These are phyloP conservation scores for Erythrophleum fordii DNA, from an alignment of 306 rosid genomes.

Conservation along the genomic window DNA sequence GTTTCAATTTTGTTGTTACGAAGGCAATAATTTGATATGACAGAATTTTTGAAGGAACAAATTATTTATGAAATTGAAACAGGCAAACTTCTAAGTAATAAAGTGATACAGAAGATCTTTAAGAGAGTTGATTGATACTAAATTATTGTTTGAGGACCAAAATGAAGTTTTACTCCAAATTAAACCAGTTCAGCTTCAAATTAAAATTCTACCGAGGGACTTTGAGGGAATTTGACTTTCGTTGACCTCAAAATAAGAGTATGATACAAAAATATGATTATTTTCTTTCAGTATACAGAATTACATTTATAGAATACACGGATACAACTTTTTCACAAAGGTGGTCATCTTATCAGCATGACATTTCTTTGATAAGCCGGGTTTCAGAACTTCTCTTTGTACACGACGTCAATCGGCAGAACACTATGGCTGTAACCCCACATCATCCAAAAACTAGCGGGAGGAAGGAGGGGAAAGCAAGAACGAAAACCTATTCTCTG, in stretches of 20 bases:
- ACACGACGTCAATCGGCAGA: constrained; percentile 37
- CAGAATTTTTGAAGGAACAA: no score
- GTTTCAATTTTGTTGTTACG: no score
- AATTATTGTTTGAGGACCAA: not conserved
- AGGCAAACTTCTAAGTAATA: no score
- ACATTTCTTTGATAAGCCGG: constrained; percentile 30
- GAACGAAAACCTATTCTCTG: constrained; percentile 38
- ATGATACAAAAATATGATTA: constrained; percentile 15
- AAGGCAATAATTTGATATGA: no score
- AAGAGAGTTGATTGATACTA: not conserved
- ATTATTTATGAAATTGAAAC: no score
- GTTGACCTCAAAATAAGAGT: not conserved
- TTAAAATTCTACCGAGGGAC: no score
- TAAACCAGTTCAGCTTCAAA: not conserved
- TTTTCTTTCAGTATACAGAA: constrained; percentile 43
- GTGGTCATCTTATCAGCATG: constrained; percentile 36
- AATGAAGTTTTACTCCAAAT: not conserved
- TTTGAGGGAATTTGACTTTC: not conserved
- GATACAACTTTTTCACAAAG: constrained; percentile 41
- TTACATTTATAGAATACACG: constrained; percentile 46
- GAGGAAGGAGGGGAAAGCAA: constrained; percentile 27
- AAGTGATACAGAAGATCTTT: no score
- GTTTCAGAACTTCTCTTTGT: constrained; percentile 44
- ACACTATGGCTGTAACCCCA: constrained; percentile 37
- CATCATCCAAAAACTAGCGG: constrained; percentile 42